Base-by-base conservation (phyloP, 495 filamentous ascomycete genomes). In the Chaetomium cochliodes region DNA sequence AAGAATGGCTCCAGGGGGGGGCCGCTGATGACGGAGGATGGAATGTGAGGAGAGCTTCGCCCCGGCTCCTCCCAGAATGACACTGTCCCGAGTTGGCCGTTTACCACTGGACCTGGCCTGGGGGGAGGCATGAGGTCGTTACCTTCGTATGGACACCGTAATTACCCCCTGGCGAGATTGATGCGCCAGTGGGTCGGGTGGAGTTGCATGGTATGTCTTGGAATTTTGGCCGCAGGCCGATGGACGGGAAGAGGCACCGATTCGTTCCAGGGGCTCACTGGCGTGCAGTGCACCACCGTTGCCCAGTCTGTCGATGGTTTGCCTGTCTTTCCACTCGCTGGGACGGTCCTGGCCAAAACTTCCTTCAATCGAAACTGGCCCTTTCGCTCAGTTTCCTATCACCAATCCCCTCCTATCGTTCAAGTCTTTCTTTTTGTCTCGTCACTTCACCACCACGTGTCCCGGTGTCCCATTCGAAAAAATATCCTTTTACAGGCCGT, bases 381-480 rank as follows among this genome's bases (percentile, higher is more conserved):
- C 65, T 53, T 69, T 67, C 69, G 62, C 62, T 67, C 65, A 51
- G 65, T 64, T 54, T 63, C 67, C 73, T 68, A 66, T 68, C 65
- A 33, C 22, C 55, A 66, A 62, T 61, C 55, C 75, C 75, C 74
- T 76, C 74, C 76, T 70, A 76, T 79, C 76, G 73, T 74, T 74
- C 70, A 52, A 69, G 71, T 75, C 74, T 76, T 73, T 75, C 72
- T 70, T 66, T 65, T 68, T 70, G 68, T 73, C 69, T 64, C 65
- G 60, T 71, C 65, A 47, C 63, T 23, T 51, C 33, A 58, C 58
- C 65, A 62, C 57, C 58, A 66, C 50, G 67, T 62, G 57, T 58
- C 39, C 46, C 52, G 65, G 60, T 46, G 58, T 56, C 62, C 63
- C 60, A 67, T 65, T 64, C 67, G 63, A 67, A 55, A 26, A 58